Percentiles rank a stretch among this genome's conserved stretches.
Evolutionary conservation across 805 yeast species (phyloP).

Genomic region (Saccharomycopsis lassenensis): DNA sequence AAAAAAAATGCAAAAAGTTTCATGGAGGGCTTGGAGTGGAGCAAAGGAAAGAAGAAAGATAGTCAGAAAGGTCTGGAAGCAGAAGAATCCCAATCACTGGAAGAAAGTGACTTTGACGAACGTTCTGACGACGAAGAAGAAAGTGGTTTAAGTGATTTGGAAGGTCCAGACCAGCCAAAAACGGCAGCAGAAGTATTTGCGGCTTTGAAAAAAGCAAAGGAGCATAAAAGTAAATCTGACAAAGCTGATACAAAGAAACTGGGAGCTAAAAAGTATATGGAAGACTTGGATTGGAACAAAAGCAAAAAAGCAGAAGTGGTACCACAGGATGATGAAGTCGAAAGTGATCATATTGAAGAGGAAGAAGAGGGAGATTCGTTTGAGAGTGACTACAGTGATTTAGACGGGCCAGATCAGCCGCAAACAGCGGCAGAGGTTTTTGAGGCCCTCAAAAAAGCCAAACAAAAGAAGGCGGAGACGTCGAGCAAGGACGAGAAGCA

Average conservation of each 20-base stretch:
- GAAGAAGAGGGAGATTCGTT: too few species aligned
- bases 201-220: conserved; percentile 32
- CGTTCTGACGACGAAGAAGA: conserved; percentile 24
- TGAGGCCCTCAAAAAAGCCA: conserved; percentile 33
- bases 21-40: conserved; percentile 18
- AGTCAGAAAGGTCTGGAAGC: too few species aligned
- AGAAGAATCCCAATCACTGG: too few species aligned
- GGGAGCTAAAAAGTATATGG: too few species aligned
- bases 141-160: conserved; percentile 15
- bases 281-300: too few species aligned
- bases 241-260: conserved; percentile 14
- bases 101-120: too few species aligned
- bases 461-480: conserved; percentile 25
- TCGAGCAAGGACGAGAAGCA: conserved; percentile 16
- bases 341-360: too few species aligned
- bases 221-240: conserved; percentile 20
- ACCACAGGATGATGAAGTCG: too few species aligned
- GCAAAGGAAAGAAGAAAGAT: not conserved
- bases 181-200: conserved; percentile 35
- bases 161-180: conserved; percentile 22
- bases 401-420: conserved; percentile 20
- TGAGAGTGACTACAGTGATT: conserved; percentile 10
- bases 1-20: conserved; percentile 12
- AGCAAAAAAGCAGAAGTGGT: too few species aligned
- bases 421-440: conserved; percentile 33